Base-by-base conservation (phyloP, 1,284 basidiomycete species). In the Malassezia sp. region DNA sequence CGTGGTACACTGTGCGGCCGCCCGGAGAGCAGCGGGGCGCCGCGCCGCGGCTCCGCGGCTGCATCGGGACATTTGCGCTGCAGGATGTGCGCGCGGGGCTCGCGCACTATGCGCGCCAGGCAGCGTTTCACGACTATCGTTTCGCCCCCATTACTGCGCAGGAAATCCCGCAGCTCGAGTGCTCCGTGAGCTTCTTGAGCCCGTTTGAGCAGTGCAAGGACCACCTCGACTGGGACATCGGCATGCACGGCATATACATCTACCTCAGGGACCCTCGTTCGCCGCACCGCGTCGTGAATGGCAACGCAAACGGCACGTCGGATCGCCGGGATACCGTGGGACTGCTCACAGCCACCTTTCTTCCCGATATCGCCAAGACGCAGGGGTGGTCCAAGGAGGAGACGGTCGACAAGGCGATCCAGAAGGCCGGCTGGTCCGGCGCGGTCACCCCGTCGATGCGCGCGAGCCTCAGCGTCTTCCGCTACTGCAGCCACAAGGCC, bases 381-480 rank as follows among this genome's bases (percentile, higher is more conserved):
- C 91, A 96, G 72, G 88, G 85, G 3, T 97, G 91, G 91, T 79
- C 81, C 49, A 84, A 84, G 75, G 74, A 81, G 42, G 84, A 93
- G 67, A 82, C 91, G 2, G 75, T 97, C 33, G 82, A 90, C 59
- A 86, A 81, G 59, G 87, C 88, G 12, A 88, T 96, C 54, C 79
- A 80, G 49, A 97, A 97, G 73, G 86, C 89, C 5, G 89, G 87
- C 3, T 95, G 52, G 44, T 78, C 73, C 45, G 87, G 86, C 1
- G 71, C 72, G 24, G 85, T 96, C 58, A 84, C 81, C 2, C 84
- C 91, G 67, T 83, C 83, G 54, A 73, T 91, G 40, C 78, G 88
- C 55, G 75, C 80, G 53, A 81, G 79, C 60, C 73, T 95, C 52
- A 80, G 78, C 60, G 76, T 95, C 53, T 78, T 83, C 58, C 75